These are phyloP conservation scores for Colletotrichum acutatum DNA, from an alignment of 2,329 filamentous ascomycete species.

Conservation along the genomic window DNA sequence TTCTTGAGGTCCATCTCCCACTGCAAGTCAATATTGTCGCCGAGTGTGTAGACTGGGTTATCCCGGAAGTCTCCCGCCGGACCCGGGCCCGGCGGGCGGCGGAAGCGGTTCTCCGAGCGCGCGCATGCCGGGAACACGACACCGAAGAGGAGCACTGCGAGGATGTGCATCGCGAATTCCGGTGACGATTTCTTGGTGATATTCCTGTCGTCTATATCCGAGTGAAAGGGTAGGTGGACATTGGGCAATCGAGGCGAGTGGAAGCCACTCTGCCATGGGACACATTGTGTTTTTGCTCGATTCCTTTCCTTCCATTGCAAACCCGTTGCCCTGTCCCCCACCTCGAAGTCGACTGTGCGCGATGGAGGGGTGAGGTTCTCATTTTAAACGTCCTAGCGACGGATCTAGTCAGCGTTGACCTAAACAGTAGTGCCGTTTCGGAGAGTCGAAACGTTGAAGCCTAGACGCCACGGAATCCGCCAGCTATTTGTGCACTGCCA, in stretches of 20 bases:
- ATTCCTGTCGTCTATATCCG: neutral
- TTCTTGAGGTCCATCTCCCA: slow-evolving; percentile 37
- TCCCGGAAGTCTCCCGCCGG: slow-evolving; percentile 36
- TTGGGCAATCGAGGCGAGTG: neutral
- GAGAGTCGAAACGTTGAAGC: neutral
- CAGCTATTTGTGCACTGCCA: neutral
- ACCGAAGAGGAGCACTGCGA: neutral
- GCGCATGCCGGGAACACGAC: neutral
- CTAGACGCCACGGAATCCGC: neutral
- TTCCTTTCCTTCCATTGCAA: neutral
- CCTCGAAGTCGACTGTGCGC: neutral
- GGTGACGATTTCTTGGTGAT: neutral
- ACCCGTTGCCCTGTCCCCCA: neutral
- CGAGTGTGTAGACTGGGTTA: slow-evolving; percentile 39
- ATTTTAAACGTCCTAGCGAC: neutral
- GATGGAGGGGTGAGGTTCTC: neutral
- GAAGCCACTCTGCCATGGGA: neutral
- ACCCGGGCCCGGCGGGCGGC: neutral
- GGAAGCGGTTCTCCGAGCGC: slow-evolving; percentile 3
- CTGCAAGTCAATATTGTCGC: slow-evolving; percentile 40
- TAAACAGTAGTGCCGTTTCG: neutral
- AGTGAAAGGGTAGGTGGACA: neutral
- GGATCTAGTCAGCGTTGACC: neutral
- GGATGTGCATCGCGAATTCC: neutral
- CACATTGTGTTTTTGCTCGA: neutral